Base-by-base conservation (phyloP, 2,329 filamentous ascomycete genomes). In the Lecanosticta acicola region DNA sequence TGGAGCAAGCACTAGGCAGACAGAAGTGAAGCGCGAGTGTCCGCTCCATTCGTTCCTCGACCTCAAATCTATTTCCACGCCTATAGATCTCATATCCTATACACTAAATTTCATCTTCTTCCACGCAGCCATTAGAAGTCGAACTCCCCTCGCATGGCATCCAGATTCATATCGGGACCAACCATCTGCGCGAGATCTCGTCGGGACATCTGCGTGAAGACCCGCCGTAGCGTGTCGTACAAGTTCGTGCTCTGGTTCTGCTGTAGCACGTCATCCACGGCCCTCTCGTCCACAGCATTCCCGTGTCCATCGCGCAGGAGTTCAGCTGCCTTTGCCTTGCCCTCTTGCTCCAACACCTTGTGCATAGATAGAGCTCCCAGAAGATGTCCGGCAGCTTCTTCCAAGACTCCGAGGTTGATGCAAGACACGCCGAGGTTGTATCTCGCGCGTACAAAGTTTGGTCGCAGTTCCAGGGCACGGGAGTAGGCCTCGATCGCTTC, bases 401-500 rank as follows among this genome's bases (percentile, higher is more conserved):
- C 84, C 66, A 89, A 90, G 68, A 91, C 96, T 44, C 90, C 90
- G 58, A 97, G 94, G 69, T 97, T 97, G 68, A 97, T 97, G 68
- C 91, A 97, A 49, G 83, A 88, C 9, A 97, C 93, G 37, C 93
- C 93, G 1, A 98, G 80, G 68, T 98, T 98, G 73, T 98, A 98
- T 36, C 93, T 80, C 2, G 93, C 93, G 48, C 93, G 86, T 14
- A 98, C 94, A 64, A 98, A 98, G 72, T 98, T 98, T 44, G 91
- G 87, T 46, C 90, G 85, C 50, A 96, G 79, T 35, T 83, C 84
- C 7, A 98, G 79, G 0, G 93, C 93, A 64, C 91, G 88, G 61
- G 94, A 89, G 68, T 98, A 98, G 1, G 93, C 93, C 36, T 90
- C 86, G 60, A 98, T 98, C 48, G 93, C 93, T 68, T 98, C 93